These are phyloP conservation scores for Hanseniaspora occidentalis DNA, from an alignment of 805 yeast genomes.

Conservation along the genomic window DNA sequence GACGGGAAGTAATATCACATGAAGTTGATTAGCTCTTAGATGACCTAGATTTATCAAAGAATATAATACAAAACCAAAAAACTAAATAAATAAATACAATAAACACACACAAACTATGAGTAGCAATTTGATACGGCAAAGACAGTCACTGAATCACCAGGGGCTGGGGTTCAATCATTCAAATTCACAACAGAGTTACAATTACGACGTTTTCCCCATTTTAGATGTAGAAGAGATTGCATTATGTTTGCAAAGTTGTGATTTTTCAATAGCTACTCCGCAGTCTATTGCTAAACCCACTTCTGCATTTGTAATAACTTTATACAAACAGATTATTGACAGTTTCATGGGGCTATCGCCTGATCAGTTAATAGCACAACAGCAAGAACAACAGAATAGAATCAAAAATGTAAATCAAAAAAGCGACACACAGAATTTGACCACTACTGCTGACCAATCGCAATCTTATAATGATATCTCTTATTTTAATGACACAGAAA, in stretches of 20 bases:
- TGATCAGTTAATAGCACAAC: conserved; percentile 15
- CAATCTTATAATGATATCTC: conserved; percentile 5
- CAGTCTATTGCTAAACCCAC: conserved; percentile 49
- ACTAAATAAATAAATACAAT: too few species aligned
- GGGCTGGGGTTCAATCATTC: too few species aligned
- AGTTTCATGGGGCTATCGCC: conserved; percentile 42
- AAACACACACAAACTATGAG: too few species aligned
- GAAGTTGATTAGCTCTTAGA: too few species aligned
- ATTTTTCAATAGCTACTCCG: conserved; percentile 42
- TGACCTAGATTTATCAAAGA: too few species aligned
- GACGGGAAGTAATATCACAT: too few species aligned
- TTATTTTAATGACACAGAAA: conserved; percentile 18
- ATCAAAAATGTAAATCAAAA: conserved; percentile 13
- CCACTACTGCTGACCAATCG: too few species aligned
- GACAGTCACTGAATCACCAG: too few species aligned
- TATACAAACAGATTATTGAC: conserved; percentile 51
- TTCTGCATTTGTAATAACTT: conserved; percentile 37
- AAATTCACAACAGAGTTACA: too few species aligned
- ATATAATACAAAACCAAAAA: too few species aligned
- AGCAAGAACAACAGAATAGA: conserved; percentile 7
- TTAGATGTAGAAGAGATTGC: conserved; percentile 50
- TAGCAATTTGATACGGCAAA: too few species aligned
- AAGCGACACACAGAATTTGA: conserved; percentile 14
- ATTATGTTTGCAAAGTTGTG: conserved; percentile 47
- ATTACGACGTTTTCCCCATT: conserved; percentile 44